phyloP scores from a whole-genome alignment of 1,284 basidiomycete species.

The Coniophora puteana region DNA sequence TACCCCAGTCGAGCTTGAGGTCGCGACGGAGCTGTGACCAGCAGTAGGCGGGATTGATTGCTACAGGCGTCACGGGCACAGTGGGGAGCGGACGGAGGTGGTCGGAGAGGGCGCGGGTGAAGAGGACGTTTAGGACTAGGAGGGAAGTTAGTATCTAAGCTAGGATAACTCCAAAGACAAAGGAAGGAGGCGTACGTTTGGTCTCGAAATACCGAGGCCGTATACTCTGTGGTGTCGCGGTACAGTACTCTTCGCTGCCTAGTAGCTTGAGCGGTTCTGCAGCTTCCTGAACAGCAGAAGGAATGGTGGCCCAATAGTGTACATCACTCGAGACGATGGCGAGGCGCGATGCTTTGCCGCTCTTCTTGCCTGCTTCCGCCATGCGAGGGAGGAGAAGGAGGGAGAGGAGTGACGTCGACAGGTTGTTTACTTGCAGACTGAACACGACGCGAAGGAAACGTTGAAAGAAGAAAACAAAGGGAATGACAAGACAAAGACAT shows the following conservation, averaged over 20 bases:
- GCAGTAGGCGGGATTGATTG: not conserved
- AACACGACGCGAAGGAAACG: not conserved
- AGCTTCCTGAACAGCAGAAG: too few relatives aligned
- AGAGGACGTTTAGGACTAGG: constrained; percentile 1
- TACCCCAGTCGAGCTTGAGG: too few relatives aligned
- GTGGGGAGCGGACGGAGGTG: constrained; percentile 7
- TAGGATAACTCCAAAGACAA: not conserved
- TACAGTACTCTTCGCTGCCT: constrained; percentile 1
- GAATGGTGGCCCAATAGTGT: too few relatives aligned
- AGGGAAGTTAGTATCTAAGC: not conserved
- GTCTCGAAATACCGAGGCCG: constrained; percentile 6
- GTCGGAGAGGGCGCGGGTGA: not conserved
- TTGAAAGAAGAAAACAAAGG: not conserved
- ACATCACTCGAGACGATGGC: constrained; percentile 21
- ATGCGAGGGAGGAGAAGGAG: constrained; percentile 24
- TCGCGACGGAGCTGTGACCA: constrained; percentile 1
- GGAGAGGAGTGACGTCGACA: constrained; percentile 22
- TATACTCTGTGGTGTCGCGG: not conserved
- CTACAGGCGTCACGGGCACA: not conserved
- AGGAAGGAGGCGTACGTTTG: constrained; percentile 14
- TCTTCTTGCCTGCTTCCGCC: constrained; percentile 14
- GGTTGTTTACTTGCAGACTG: constrained; percentile 28
- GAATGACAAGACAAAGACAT: not conserved
- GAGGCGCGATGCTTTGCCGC: constrained; percentile 18
- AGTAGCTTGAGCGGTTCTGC: not conserved